Conservation (phyloP, 1,139 yeast genomes). For the Sugiyamaella pinicola region DNA sequence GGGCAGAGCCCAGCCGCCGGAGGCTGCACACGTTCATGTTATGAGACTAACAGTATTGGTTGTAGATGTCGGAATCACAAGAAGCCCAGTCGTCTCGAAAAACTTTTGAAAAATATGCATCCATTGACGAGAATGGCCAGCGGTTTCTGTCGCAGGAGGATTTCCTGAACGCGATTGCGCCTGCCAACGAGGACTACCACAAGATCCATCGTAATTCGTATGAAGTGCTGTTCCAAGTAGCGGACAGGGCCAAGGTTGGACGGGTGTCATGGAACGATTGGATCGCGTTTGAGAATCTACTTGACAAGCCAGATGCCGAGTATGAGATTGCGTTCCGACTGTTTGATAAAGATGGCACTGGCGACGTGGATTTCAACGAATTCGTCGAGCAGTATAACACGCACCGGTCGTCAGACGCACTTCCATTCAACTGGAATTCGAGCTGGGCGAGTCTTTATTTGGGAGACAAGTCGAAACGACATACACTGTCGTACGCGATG, state of each 20-base stretch:
- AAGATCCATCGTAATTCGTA: constrained; percentile 48
- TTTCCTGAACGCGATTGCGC: constrained; percentile 48
- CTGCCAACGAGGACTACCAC: constrained; percentile 47
- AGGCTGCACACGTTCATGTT: too few species aligned
- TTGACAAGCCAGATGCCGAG: constrained; percentile 51
- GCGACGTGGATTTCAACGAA: constrained; percentile 45
- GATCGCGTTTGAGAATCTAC: constrained; percentile 45
- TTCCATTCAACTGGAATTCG: constrained; percentile 50
- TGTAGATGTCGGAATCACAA: constrained; percentile 9
- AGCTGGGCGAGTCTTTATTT: constrained; percentile 48
- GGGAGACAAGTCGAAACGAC: constrained; percentile 45
- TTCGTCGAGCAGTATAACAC: constrained; percentile 45
- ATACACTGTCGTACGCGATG: constrained; percentile 46
- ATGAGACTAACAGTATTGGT: too few species aligned
- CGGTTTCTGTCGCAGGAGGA: constrained; percentile 51
- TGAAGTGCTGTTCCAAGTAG: constrained; percentile 48
- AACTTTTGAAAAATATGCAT: constrained; percentile 33
- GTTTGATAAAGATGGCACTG: constrained; percentile 46
- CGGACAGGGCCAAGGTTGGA: constrained; percentile 44
- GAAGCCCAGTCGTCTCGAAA: constrained; percentile 27
- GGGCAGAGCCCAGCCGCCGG: too few species aligned
- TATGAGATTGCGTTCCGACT: constrained; percentile 50
- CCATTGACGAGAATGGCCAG: constrained; percentile 42
- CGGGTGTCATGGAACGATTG: constrained; percentile 46
- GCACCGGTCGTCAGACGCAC: constrained; percentile 42